Base-by-base conservation (phyloP, 2,329 filamentous ascomycete species). In the Penicillium brevicompactum region DNA sequence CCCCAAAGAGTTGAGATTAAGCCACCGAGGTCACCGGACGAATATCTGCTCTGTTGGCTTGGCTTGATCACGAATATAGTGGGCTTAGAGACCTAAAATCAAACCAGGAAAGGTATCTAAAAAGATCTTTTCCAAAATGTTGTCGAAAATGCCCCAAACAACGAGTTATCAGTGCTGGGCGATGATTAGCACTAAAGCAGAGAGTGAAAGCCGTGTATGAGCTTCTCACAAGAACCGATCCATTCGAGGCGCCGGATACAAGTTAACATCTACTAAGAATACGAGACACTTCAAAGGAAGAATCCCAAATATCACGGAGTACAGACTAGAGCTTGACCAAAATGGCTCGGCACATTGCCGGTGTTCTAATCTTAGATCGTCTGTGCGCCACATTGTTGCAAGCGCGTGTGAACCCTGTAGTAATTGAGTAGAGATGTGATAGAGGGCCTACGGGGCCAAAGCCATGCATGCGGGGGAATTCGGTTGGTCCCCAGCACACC, bases 281-380 rank as follows among this genome's bases (percentile, higher is more conserved):
- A 11, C 31, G 4, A 34, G 11, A 10, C 13, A 11, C 2, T 34
- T 34, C 10, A 34, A 34, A 34, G 9, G 11, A n/a, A 37, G 6
- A 37, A n/a, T n/a, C n/a, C 13, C 34, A 37, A 27, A 37, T n/a
- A 13, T n/a, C 34, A 34, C 31, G 8, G 5, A 27, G 24, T 27
- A 27, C 13, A 34, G 10, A 34, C 6, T n/a, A 24, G 16, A 8
- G 34, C 14, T 10, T 30, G 30, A 31, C 38, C 11, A 38, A 24
- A 31, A 51, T 41, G n/a, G 24, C 27, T 44, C 49, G 52, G 52
- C 27, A 55, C 41, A 45, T 50, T 32, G 46, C 16, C 49, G 51
- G 24, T 44, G 51, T 55, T 55, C 52, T 55, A 55, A 55, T 51
- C 24, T 55, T 55, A 55, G 52, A n/a, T 21, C 14, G 24, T 51